phyloP scores from a whole-genome alignment of 805 yeast genomes.

The Candida insectalens region DNA sequence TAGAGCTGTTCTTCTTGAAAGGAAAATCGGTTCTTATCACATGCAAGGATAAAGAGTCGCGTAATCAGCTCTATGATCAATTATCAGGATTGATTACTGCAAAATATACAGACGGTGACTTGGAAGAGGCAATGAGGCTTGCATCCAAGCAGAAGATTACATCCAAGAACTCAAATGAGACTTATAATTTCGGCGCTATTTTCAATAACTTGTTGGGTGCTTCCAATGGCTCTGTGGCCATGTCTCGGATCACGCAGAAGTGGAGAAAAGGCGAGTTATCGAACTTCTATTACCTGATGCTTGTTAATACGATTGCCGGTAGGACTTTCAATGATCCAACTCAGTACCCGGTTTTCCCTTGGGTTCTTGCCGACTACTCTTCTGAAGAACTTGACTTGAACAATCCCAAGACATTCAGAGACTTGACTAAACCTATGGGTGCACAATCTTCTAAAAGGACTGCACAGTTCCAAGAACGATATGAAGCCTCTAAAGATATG shows the following conservation, averaged over 20 bases:
- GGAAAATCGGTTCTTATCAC: constrained; percentile 67
- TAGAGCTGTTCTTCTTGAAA: constrained; percentile 66
- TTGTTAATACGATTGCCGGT: constrained; percentile 78
- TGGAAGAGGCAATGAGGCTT: constrained; percentile 42
- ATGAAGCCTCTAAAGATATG: constrained; percentile 56
- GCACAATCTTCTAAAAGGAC: constrained; percentile 63
- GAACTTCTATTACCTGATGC: constrained; percentile 73
- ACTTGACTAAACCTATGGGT: constrained; percentile 85
- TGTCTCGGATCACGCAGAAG: constrained; percentile 44
- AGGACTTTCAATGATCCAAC: constrained; percentile 83
- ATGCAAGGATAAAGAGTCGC: constrained; percentile 37
- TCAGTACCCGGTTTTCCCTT: constrained; percentile 87
- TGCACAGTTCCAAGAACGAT: constrained; percentile 57
- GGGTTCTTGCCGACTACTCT: constrained; percentile 79
- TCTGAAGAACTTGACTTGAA: constrained; percentile 60
- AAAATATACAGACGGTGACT: constrained; percentile 42
- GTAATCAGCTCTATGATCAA: constrained; percentile 48
- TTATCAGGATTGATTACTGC: constrained; percentile 41
- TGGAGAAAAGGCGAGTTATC: constrained; percentile 78
- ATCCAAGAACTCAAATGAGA: constrained; percentile 1
- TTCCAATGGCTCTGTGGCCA: constrained; percentile 8
- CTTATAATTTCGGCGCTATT: not conserved
- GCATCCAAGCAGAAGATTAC: constrained; percentile 27
- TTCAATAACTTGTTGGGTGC: constrained; percentile 7
- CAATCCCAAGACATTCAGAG: constrained; percentile 57